Percentiles rank a stretch among this genome's conserved stretches.
Conservation (phyloP, 2,329 filamentous ascomycete species). For the Venturia nashicola region DNA sequence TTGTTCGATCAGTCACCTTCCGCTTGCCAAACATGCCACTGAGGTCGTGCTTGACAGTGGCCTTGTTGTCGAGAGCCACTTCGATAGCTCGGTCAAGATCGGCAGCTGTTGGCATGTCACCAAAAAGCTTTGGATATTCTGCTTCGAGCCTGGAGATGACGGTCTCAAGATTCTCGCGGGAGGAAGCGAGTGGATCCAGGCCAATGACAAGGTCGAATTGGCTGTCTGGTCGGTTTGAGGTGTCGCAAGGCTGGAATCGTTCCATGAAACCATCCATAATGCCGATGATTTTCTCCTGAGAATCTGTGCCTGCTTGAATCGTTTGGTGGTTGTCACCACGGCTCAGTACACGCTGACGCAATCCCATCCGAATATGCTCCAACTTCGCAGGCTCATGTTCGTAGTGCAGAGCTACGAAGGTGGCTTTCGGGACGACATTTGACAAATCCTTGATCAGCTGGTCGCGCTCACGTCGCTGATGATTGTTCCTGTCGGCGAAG, state of each 20-base stretch:
- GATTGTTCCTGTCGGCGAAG: constrained; percentile 89
- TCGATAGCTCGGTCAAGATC: constrained; percentile 73
- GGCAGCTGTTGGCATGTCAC: constrained; percentile 54
- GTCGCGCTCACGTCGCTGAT: constrained; percentile 72
- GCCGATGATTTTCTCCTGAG: constrained; percentile 59
- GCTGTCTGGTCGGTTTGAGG: constrained; percentile 57
- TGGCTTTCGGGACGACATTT: constrained; percentile 47
- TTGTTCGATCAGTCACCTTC: constrained; percentile 25
- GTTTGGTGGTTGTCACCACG: constrained; percentile 97
- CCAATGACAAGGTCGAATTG: constrained; percentile 77
- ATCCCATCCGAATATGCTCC: constrained; percentile 60
- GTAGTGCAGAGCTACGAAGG: constrained; percentile 78
- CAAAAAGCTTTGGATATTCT: constrained; percentile 67
- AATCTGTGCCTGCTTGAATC: constrained; percentile 71
- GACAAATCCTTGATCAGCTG: constrained; percentile 75
- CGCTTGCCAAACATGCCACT: constrained; percentile 42
- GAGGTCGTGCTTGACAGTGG: constrained; percentile 64
- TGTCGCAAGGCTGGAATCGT: constrained; percentile 69
- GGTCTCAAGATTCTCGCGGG: constrained; percentile 73
- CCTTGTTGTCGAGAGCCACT: constrained; percentile 57
- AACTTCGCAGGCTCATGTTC: constrained; percentile 56
- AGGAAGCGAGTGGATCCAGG: constrained; percentile 65
- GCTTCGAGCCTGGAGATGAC: constrained; percentile 59
- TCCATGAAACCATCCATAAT: constrained; percentile 94
- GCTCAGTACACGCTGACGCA: constrained; percentile 63